Conservation (phyloP, 2,329 filamentous ascomycete genomes). For the Aquanectria penicillioides region DNA sequence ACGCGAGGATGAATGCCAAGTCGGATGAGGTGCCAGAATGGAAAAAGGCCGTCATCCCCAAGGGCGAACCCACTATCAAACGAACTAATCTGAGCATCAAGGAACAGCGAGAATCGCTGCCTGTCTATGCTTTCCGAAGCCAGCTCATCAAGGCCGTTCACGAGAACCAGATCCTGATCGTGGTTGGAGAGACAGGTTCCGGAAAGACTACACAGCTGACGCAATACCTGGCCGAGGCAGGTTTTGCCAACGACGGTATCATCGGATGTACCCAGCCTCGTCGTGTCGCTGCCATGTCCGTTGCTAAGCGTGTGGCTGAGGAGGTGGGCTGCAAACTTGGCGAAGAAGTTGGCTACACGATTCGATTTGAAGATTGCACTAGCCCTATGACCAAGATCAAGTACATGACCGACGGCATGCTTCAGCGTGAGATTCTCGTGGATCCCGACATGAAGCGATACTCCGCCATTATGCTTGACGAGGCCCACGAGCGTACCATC, state of each 20-base stretch:
- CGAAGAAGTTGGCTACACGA: conserved; percentile 94
- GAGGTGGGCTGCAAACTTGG: conserved; percentile 93
- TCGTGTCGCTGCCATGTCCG: conserved; percentile 96
- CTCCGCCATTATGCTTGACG: conserved; percentile 97
- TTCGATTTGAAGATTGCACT: conserved; percentile 96
- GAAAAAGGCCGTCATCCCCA: conserved; percentile 85
- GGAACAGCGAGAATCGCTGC: conserved; percentile 88
- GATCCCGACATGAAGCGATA: conserved; percentile 91
- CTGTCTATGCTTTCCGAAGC: conserved; percentile 87
- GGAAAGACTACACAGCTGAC: conserved; percentile 98
- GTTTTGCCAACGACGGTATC: conserved; percentile 86
- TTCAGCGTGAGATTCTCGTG: conserved; percentile 92
- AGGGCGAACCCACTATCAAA: conserved; percentile 84
- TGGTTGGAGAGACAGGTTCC: conserved; percentile 96
- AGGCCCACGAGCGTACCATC: conserved; percentile 97
- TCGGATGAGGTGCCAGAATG: conserved; percentile 85
- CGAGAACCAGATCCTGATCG: conserved; percentile 91
- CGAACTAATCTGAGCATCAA: conserved; percentile 93
- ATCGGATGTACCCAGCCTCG: conserved; percentile 97
- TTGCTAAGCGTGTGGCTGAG: conserved; percentile 95
- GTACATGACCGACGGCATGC: conserved; percentile 99
- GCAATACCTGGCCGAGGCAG: conserved; percentile 92
- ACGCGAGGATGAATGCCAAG: conserved; percentile 68
- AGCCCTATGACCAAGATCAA: conserved; percentile 92
- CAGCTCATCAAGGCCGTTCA: conserved; percentile 88